Conservation (phyloP, 2,329 filamentous ascomycete genomes). For the Aspergillus vadensis region DNA sequence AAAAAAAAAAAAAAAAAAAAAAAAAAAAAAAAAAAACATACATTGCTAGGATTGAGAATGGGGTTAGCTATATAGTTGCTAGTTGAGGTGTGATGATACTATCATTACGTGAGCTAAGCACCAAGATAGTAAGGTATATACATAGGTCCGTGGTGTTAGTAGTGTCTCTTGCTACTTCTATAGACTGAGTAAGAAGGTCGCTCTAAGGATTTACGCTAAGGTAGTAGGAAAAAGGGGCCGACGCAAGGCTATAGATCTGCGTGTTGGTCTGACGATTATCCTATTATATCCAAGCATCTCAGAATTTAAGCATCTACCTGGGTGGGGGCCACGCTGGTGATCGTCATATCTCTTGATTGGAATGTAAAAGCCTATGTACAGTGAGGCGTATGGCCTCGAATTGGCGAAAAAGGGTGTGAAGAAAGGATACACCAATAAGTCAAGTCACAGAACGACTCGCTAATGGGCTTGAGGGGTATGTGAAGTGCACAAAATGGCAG, state of each 20-base stretch:
- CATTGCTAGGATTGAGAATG: too few species aligned
- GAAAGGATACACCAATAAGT: neutral
- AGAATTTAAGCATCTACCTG: neutral
- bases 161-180: too few species aligned
- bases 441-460: conserved; percentile 6
- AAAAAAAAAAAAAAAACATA: too few species aligned
- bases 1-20: too few species aligned
- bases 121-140: too few species aligned
- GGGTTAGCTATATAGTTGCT: too few species aligned
- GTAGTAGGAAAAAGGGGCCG: neutral
- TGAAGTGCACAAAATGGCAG: neutral
- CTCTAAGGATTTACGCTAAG: too few species aligned
- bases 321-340: neutral
- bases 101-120: too few species aligned
- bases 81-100: too few species aligned
- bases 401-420: neutral
- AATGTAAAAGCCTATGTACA: conserved; percentile 4
- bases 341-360: conserved; percentile 2
- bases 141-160: neutral
- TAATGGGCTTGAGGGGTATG: conserved; percentile 9
- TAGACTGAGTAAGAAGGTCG: too few species aligned
- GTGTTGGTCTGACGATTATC: neutral
- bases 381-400: neutral
- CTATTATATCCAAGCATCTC: neutral
- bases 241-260: neutral